Percentiles rank a stretch among this genome's conserved stretches.
Evolutionary conservation across 352 stramenopile species (phyloP).

Genomic region (Phytopythium cucurbitacearum): DNA sequence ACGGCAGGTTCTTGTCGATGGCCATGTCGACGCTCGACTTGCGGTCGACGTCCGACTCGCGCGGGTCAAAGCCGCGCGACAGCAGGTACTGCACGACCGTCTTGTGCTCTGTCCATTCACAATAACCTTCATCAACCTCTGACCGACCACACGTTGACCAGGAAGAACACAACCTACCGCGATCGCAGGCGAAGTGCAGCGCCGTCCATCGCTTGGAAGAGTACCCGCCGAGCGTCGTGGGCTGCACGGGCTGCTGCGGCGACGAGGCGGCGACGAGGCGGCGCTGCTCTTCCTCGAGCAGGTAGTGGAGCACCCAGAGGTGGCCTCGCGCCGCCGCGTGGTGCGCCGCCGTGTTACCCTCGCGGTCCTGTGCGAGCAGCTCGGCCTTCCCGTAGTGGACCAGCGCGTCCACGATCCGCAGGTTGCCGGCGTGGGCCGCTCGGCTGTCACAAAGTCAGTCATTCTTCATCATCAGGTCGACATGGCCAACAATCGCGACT

Average conservation of each 20-base stretch:
- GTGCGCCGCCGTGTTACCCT: constrained; percentile 63
- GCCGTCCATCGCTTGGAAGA: constrained; percentile 30
- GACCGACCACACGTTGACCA: background rate
- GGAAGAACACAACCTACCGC: constrained; percentile 12
- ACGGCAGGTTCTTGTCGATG: constrained; percentile 28
- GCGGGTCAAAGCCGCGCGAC: constrained; percentile 45
- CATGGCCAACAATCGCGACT: background rate
- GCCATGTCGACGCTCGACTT: constrained; percentile 40
- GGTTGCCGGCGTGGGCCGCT: constrained; percentile 63
- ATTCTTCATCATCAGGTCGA: background rate
- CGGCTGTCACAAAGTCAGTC: constrained; percentile 28
- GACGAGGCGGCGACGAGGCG: constrained; percentile 14
- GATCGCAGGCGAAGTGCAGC: constrained; percentile 54
- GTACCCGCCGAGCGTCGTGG: constrained; percentile 22
- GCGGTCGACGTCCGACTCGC: constrained; percentile 37
- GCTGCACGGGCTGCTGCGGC: constrained; percentile 11
- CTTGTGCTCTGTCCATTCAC: constrained; percentile 42
- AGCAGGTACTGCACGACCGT: constrained; percentile 69
- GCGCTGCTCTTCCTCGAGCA: constrained; percentile 46
- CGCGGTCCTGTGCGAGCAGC: constrained; percentile 41
- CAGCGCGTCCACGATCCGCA: constrained; percentile 55
- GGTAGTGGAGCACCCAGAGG: constrained; percentile 70
- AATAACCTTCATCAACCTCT: background rate
- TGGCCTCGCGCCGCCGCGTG: constrained; percentile 69
- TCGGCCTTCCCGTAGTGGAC: constrained; percentile 46